Evolutionary conservation across 805 yeast species (phyloP).

Genomic region (Candida michaelii): DNA sequence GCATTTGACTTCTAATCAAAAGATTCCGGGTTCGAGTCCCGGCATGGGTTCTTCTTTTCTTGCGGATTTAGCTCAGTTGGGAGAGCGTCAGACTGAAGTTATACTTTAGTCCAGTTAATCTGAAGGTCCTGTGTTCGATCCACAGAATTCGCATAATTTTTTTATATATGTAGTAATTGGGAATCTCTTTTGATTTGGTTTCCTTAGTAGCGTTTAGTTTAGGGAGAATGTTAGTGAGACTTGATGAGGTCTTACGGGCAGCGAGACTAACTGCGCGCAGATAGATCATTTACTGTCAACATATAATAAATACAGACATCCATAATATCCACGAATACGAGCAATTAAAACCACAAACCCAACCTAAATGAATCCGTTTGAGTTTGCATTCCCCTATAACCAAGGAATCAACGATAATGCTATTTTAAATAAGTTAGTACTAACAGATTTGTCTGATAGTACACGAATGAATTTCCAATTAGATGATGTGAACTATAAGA

Average conservation of each 20-base stretch:
- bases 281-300: too few relatives aligned
- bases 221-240: too few relatives aligned
- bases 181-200: too few relatives aligned
- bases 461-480: constrained; percentile 22
- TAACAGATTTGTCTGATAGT: constrained; percentile 29
- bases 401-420: constrained; percentile 16
- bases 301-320: too few relatives aligned
- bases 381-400: constrained; percentile 26
- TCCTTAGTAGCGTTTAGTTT: too few relatives aligned
- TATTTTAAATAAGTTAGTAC: constrained; percentile 21
- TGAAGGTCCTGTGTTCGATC: constrained; percentile 85
- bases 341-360: not conserved
- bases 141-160: constrained; percentile 59
- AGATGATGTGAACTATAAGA: constrained; percentile 14
- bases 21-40: constrained; percentile 67
- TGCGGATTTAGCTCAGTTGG: constrained; percentile 39
- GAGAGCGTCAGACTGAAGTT: constrained; percentile 41
- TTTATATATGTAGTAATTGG: too few relatives aligned
- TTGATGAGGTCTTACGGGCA: too few relatives aligned
- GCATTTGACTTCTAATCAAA: constrained; percentile 69
- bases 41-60: constrained; percentile 35
- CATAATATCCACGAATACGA: not conserved
- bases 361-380: not conserved
- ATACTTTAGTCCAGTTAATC: constrained; percentile 43
- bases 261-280: too few relatives aligned